Evolutionary conservation across 2,329 filamentous ascomycete genomes (phyloP).

Genomic region (Trichoderma atrobrunneum): DNA sequence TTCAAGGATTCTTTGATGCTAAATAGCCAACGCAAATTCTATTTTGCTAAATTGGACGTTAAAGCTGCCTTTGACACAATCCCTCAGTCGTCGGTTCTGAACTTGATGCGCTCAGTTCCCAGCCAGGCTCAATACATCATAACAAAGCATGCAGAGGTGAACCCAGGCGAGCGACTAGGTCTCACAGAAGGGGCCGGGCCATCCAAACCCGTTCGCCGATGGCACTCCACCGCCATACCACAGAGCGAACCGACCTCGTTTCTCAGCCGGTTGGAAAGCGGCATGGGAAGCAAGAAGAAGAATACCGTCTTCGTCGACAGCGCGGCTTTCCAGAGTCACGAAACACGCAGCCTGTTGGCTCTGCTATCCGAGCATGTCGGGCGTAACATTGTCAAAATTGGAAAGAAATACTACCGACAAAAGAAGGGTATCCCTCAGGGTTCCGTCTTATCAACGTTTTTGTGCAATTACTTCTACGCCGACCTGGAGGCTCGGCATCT

Average conservation of each 20-base stretch:
- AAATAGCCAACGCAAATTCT: slow-evolving; percentile 48
- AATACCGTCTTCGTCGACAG: slow-evolving; percentile 78
- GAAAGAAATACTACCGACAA: slow-evolving; percentile 84
- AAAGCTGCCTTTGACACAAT: slow-evolving; percentile 93
- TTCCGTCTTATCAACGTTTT: slow-evolving; percentile 77
- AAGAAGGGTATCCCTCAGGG: slow-evolving; percentile 90
- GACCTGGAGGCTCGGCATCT: slow-evolving; percentile 73
- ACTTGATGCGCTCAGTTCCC: slow-evolving; percentile 59
- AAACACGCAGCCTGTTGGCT: slow-evolving; percentile 59
- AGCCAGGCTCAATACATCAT: slow-evolving; percentile 64
- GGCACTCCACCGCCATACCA: slow-evolving; percentile 51
- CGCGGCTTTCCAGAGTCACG: slow-evolving; percentile 55
- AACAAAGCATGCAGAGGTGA: slow-evolving; percentile 71
- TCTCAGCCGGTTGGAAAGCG: slow-evolving; percentile 42
- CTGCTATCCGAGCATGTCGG: slow-evolving; percentile 78
- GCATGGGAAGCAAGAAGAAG: slow-evolving; percentile 45
- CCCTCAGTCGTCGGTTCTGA: slow-evolving; percentile 71
- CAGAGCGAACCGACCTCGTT: slow-evolving; percentile 44
- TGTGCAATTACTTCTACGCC: slow-evolving; percentile 97
- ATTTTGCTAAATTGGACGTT: slow-evolving; percentile 91
- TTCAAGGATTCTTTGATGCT: slow-evolving; percentile 59
- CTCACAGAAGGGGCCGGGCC: slow-evolving; percentile 24
- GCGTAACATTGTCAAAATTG: slow-evolving; percentile 81
- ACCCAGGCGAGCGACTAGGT: slow-evolving; percentile 39
- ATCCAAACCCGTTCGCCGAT: slow-evolving; percentile 46